Base-by-base conservation (phyloP, 495 filamentous ascomycete species). In the Staphylotrichum tortipilum region DNA sequence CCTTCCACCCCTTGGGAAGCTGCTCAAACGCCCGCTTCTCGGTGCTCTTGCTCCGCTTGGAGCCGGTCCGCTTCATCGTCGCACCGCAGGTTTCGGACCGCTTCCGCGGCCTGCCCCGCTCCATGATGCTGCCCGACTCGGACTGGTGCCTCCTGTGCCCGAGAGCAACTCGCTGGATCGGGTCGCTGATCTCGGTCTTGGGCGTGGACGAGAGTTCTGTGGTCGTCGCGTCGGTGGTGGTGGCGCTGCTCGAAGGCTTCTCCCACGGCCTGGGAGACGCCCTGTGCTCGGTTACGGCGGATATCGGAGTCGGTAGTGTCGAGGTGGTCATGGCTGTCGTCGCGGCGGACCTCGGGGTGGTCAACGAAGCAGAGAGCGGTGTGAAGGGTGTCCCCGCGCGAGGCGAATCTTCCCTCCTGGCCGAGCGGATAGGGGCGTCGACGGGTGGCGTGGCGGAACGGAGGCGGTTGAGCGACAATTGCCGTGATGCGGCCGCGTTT, bases 51-150 rank as follows among this genome's bases (percentile, higher is more conserved):
- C 59, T 68, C 58, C 61, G 60, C 53, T 67, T 71, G 24, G 66
- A 67, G 3, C 45, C 62, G 21, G 58, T 49, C 46, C 66, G 62
- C 53, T 56, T 60, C 44, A 57, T 42, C 43, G 64, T 57, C 44
- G 37, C 19, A 39, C 64, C 68, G 22, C 60, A 57, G 23, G 40
- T 44, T 15, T 73, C 67, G 42, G 44, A 48, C 43, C 77, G 64
- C 57, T 76, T 79, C 50, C 72, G 65, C 19, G 79, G 78, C 4
- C 79, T 68, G 0, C 79, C 80, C 40, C 81, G 66, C 44, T 82
- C 74, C 68, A 83, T 75, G 41, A 81, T 76, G 44, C 78, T 70
- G n/a, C 55, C 77, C 0, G 76, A 70, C 18, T 83, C 79, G 10
- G 78, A 82, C 50, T 69, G 65, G n/a, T 72, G 68, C 53, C 78